Percentiles rank a stretch among this genome's conserved stretches.
Conservation (phyloP, 1,284 basidiomycete species). For the Leccinum holopus region DNA sequence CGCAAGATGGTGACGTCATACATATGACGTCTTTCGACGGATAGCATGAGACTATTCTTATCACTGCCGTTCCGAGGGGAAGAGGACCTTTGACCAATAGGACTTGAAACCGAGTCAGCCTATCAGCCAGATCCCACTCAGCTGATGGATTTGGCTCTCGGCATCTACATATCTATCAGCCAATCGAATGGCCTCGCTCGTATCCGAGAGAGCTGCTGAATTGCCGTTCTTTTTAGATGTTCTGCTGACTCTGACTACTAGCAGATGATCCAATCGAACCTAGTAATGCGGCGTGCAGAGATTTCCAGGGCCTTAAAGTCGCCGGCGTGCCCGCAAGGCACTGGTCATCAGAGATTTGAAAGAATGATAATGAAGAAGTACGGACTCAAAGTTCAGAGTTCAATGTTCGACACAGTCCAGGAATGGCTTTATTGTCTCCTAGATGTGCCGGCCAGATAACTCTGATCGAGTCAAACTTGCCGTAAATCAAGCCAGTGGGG, state of each 20-base stretch:
- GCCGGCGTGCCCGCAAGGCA: not conserved
- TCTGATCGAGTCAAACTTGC: not conserved
- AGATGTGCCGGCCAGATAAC: not conserved
- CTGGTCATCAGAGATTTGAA: not conserved
- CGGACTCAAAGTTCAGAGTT: not conserved
- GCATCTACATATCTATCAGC: not conserved
- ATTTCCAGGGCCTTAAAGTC: not conserved
- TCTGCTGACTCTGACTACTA: not conserved
- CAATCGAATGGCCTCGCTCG: not conserved
- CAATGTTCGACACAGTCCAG: not conserved
- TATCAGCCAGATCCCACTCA: not conserved
- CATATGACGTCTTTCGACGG: not conserved
- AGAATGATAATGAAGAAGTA: not conserved
- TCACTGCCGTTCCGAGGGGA: not conserved
- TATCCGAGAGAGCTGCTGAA: not conserved
- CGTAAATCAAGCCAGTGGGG: not conserved
- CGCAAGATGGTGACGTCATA: not conserved
- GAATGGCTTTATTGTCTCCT: not conserved
- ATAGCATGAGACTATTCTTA: not conserved
- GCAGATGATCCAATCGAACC: not conserved
- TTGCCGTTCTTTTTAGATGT: not conserved
- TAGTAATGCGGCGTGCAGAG: not conserved
- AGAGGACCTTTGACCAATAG: not conserved
- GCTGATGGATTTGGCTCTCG: not conserved
- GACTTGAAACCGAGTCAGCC: not conserved